A percentile compares a stretch with the other conserved stretches of the same genome.
Evolutionary conservation across 2,329 filamentous ascomycete genomes (phyloP).

Genomic region (Ophiocordyceps camponoti-floridani): DNA sequence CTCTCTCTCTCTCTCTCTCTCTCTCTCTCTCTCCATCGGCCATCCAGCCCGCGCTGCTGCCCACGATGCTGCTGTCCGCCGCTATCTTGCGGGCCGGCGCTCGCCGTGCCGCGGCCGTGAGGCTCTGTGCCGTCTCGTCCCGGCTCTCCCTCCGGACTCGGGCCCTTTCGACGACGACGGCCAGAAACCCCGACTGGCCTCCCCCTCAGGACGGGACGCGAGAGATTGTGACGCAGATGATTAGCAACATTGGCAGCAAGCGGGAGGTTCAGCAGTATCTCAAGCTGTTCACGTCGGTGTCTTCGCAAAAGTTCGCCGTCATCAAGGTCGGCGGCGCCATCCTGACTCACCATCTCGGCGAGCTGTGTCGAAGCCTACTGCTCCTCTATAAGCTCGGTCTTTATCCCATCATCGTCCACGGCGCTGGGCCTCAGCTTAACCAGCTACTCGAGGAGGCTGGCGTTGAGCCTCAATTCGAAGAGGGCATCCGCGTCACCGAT

Average conservation of each 20-base stretch:
- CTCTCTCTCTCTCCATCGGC: not conserved
- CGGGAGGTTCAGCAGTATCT: slow-evolving; percentile 94
- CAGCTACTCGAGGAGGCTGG: slow-evolving; percentile 75
- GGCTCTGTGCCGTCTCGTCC: slow-evolving; percentile 7
- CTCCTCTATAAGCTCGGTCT: slow-evolving; percentile 91
- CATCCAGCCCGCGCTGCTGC: slow-evolving; percentile 1
- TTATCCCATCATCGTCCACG: slow-evolving; percentile 90
- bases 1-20: not conserved
- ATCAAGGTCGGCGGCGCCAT: slow-evolving; percentile 98
- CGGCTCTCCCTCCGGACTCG: slow-evolving; percentile 8
- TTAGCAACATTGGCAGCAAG: slow-evolving; percentile 93
- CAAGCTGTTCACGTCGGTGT: slow-evolving; percentile 91
- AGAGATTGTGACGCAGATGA: slow-evolving; percentile 31
- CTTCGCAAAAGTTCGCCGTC: slow-evolving; percentile 91
- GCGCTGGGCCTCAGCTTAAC: slow-evolving; percentile 89
- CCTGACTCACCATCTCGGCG: slow-evolving; percentile 82
- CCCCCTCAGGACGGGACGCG: slow-evolving; percentile 11
- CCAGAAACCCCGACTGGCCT: slow-evolving; percentile 1
- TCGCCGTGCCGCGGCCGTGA: slow-evolving; percentile 16
- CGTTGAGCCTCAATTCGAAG: slow-evolving; percentile 88
- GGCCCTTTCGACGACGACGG: slow-evolving; percentile 2
- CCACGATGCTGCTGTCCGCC: slow-evolving; percentile 22
- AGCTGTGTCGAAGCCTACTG: slow-evolving; percentile 72
- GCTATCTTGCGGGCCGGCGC: slow-evolving; percentile 22
- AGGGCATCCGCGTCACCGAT: slow-evolving; percentile 90